Evolutionary conservation across 306 rosid genomes (phyloP).

Genomic region (Castanopsis chinensis): DNA sequence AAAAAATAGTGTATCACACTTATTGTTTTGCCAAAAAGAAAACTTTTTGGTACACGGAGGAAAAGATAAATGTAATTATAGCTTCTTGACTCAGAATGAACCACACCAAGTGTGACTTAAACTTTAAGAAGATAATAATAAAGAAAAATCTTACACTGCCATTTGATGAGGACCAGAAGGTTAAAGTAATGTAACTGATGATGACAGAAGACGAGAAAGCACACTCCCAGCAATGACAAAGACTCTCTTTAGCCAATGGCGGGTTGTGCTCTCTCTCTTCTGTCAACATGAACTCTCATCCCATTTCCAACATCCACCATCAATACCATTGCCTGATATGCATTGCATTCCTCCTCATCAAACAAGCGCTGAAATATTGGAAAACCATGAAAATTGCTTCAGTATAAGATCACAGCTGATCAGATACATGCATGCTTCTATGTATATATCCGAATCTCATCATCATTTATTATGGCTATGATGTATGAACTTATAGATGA

Average conservation of each 20-base stretch:
- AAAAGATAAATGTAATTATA: not conserved
- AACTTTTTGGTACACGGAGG: not conserved
- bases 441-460: not conserved
- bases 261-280: conserved; percentile 99
- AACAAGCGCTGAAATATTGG: not conserved
- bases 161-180: conserved; percentile 1
- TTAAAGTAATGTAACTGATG: conserved; percentile 12
- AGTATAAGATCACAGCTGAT: not conserved
- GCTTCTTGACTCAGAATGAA: not conserved
- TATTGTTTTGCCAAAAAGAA: not conserved
- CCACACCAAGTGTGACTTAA: not conserved
- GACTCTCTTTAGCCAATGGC: conserved; percentile 34
- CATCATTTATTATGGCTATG: too few species aligned
- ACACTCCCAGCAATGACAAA: conserved; percentile 79
- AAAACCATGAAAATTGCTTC: not conserved
- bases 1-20: too few species aligned
- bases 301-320: not conserved
- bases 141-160: not conserved
- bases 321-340: not conserved
- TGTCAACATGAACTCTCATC: conserved; percentile 61
- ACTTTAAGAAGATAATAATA: too few species aligned
- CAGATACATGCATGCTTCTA: not conserved
- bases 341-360: conserved; percentile 2
- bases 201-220: conserved; percentile 76
- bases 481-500: not conserved